Evolutionary conservation across 1,284 basidiomycete genomes (phyloP), one percentile per base, ranked within the genome.

Genomic region (Ganoderma lingzhi): DNA sequence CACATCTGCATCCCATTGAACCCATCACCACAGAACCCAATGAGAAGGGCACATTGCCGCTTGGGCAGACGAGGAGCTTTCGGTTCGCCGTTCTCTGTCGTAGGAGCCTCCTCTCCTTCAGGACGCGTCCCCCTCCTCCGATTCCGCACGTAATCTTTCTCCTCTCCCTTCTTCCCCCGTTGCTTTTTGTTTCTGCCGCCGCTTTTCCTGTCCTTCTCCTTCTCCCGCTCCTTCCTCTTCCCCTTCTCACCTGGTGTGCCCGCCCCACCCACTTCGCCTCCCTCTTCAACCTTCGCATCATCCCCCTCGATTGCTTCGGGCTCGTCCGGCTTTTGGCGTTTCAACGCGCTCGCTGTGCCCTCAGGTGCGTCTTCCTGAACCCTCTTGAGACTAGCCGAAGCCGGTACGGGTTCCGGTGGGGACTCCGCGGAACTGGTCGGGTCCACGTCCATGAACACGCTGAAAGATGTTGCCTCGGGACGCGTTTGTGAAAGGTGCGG

Each of bases 1-100:
- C 80, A 97, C 96, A 98, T 95, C 83, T 99, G 97, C 91, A 98
- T 97, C 35, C 97, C 97, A 75, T 89, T 93, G 80, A 93, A 99
- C 0, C 93, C 91, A 3, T 91, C 89, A 9, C 93, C 93, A 78
- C 92, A 93, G 74, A 94, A 95, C 3, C 93, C 93, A 53, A 95
- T 85, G 58, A 94, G 82, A 64, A 95, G 77, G 0, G 92, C 93
- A 63, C 89, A 90, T 79, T 88, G 87, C 69, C 90, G 85, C 79
- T 95, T 95, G 5, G 94, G 92, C 28, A 92, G 81, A 44, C 93
- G 85, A 30, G 84, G 85, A 0, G 76, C 78, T 68, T 82, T 84
- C 9, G 79, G 77, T 12, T 76, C 78, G 17, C 75, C 77, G 8
- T 67, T 73, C 56, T 73, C 76, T n/a, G 69, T 56, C 67, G 39